Evolutionary conservation across 192 early-diverging fungal species (phyloP).

Genomic region (Lunasporangiospora selenospora): DNA sequence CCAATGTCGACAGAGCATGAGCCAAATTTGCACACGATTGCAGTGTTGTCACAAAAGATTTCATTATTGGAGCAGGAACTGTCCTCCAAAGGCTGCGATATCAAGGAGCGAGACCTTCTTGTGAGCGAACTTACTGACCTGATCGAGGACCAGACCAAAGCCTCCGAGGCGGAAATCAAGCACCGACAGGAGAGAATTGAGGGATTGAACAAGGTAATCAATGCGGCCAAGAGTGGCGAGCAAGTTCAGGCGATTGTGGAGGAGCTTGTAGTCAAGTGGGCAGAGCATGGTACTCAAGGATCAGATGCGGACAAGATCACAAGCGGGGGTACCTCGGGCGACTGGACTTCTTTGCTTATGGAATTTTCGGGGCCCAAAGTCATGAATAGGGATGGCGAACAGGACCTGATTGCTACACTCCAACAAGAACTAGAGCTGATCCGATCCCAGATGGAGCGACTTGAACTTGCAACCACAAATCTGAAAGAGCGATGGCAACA

Average conservation of each 20-base stretch:
- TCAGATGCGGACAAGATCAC: slow-evolving; percentile 10
- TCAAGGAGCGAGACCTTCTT: slow-evolving; percentile 36
- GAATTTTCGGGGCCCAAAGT: neutral
- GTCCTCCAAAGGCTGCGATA: slow-evolving; percentile 34
- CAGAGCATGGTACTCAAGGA: slow-evolving; percentile 33
- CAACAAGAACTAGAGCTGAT: slow-evolving; percentile 28
- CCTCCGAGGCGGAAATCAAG: slow-evolving; percentile 22
- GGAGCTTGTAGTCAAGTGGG: slow-evolving; percentile 31
- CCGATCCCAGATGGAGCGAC: slow-evolving; percentile 8
- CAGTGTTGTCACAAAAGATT: slow-evolving; percentile 37
- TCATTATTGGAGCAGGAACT: slow-evolving; percentile 38
- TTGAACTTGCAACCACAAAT: slow-evolving; percentile 32
- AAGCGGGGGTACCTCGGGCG: neutral
- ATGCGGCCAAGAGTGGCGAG: slow-evolving; percentile 23
- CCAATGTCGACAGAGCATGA: slow-evolving; percentile 36
- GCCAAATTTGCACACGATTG: slow-evolving; percentile 29
- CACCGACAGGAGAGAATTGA: slow-evolving; percentile 29
- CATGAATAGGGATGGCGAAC: slow-evolving; percentile 2
- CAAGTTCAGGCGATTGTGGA: slow-evolving; percentile 26
- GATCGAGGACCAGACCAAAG: slow-evolving; percentile 30
- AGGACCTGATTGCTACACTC: slow-evolving; percentile 25
- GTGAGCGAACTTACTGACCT: slow-evolving; percentile 34
- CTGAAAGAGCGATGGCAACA: slow-evolving; percentile 43
- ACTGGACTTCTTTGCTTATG: slow-evolving; percentile 30
- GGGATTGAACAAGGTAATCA: slow-evolving; percentile 14